Evolutionary conservation across 1,139 yeast species (phyloP), one percentile per base, ranked within the genome.

Genomic region (Pneumocystis carinii): DNA sequence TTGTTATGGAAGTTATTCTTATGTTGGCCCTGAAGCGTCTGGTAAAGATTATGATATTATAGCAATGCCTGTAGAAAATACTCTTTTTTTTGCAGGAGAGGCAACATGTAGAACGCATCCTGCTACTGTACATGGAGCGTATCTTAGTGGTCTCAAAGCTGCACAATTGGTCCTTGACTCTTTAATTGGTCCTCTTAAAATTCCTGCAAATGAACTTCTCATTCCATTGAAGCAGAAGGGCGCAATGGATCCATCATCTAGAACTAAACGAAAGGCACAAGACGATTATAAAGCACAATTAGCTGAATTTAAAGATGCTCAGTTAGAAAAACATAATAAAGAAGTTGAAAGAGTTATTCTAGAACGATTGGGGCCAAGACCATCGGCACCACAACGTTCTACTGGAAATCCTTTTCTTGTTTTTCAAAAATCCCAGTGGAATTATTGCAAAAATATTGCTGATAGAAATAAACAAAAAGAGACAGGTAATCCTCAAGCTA

Each of bases 61-160:
- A 62, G 78, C 78, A 1, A 69, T 76, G 32, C 62, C 66, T 12
- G 72, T 76, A 27, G 72, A 71, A 42, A 70, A 74, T 41, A 69
- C 73, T 12, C 66, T 77, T 61, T 76, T 74, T 65, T 77, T 77
- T 66, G 80, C 79, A 0, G 80, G 80, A 42, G 80, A 77, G 63
- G 79, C 79, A 0, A 77, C 80, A 0, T 75, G 76, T 58, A 70
- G 79, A 8, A 68, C 73, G 14, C 73, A 74, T 62, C 79, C 80
- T 0, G 78, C 78, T 1, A 76, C 80, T 0, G 77, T 77, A 3
- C 79, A 77, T 64, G 80, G 80, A 0, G 79, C 80, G 0, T 77
- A 76, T 64, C 66, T 77, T 0, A 75, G 78, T 6, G 79, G 79
- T 2, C 67, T 77, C 37, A 68, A 79, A 17, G 78, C 76, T 1